Percentiles rank a stretch among this genome's conserved stretches.
These are phyloP conservation scores for Furcasterigmium furcatum DNA, from an alignment of 2,329 filamentous ascomycete genomes.

Conservation along the genomic window DNA sequence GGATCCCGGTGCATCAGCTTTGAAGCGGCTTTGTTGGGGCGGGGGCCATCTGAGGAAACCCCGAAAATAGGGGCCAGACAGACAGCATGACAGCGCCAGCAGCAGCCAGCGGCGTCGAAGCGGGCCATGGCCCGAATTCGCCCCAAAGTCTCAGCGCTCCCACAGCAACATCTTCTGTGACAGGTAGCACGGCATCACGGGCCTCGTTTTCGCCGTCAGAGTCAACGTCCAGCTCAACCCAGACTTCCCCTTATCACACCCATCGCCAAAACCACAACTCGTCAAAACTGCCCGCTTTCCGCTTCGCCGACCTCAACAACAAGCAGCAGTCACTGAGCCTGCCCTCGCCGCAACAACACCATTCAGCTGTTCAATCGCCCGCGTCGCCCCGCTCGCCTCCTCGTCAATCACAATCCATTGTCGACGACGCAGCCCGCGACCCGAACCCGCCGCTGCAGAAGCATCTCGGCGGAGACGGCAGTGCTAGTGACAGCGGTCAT, in stretches of 20 bases:
- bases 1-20: neutral
- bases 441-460: neutral
- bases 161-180: neutral
- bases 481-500: too few relatives aligned
- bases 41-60: too few relatives aligned
- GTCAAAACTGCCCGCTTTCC: slow-evolving; percentile 53
- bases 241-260: slow-evolving; percentile 24
- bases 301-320: slow-evolving; percentile 44
- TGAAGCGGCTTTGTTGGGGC: too few relatives aligned
- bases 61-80: too few relatives aligned
- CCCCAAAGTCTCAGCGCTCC: neutral
- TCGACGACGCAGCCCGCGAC: too few relatives aligned
- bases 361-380: neutral
- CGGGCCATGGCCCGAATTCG: neutral
- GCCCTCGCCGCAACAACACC: slow-evolving; percentile 14
- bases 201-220: slow-evolving; percentile 10
- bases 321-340: slow-evolving; percentile 29
- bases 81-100: too few relatives aligned
- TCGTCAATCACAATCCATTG: neutral
- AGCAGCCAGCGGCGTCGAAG: neutral
- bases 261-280: slow-evolving; percentile 53
- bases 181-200: slow-evolving; percentile 6
- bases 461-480: neutral
- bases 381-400: slow-evolving; percentile 1
- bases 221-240: slow-evolving; percentile 7